Percentiles rank a stretch among this genome's conserved stretches.
Conservation (phyloP, 768 basidiomycete genomes). For the Austroboletus eburneus region DNA sequence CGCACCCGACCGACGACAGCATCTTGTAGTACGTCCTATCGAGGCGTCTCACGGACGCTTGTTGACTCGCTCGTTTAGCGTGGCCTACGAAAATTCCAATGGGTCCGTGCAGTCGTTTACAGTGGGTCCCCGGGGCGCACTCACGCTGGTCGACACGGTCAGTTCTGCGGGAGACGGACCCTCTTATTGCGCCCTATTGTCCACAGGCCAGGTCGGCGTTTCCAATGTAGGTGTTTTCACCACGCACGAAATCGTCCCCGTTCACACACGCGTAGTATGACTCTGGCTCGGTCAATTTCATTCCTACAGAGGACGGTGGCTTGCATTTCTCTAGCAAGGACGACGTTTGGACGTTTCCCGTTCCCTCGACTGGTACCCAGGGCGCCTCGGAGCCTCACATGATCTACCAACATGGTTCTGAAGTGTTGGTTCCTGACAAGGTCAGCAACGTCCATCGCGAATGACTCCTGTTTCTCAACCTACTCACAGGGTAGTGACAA, state of each 20-base stretch:
- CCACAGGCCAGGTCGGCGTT: constrained; percentile 55
- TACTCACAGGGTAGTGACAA: constrained; percentile 55
- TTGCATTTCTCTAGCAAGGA: constrained; percentile 33
- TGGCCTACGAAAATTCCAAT: constrained; percentile 50
- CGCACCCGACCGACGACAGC: constrained; percentile 51
- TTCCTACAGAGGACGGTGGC: constrained; percentile 41
- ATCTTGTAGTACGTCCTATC: constrained; percentile 53
- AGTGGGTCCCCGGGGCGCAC: constrained; percentile 40
- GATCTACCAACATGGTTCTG: constrained; percentile 50
- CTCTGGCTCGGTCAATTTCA: constrained; percentile 50
- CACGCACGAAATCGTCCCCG: not conserved
- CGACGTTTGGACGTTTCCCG: constrained; percentile 52
- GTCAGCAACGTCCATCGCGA: constrained; percentile 33
- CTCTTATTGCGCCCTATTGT: constrained; percentile 47
- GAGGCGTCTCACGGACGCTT: not conserved
- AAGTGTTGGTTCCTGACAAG: constrained; percentile 63
- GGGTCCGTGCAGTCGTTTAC: constrained; percentile 54
- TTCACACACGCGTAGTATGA: constrained; percentile 36
- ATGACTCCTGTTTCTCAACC: not conserved
- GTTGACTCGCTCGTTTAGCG: constrained; percentile 32
- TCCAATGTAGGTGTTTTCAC: constrained; percentile 43
- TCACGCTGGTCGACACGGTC: constrained; percentile 45
- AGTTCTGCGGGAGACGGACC: constrained; percentile 49
- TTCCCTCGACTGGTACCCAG: constrained; percentile 25
- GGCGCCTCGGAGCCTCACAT: constrained; percentile 61